These are phyloP conservation scores for Sideroxylon spinosum DNA, from an alignment of 179 eudicot species.

Conservation along the genomic window DNA sequence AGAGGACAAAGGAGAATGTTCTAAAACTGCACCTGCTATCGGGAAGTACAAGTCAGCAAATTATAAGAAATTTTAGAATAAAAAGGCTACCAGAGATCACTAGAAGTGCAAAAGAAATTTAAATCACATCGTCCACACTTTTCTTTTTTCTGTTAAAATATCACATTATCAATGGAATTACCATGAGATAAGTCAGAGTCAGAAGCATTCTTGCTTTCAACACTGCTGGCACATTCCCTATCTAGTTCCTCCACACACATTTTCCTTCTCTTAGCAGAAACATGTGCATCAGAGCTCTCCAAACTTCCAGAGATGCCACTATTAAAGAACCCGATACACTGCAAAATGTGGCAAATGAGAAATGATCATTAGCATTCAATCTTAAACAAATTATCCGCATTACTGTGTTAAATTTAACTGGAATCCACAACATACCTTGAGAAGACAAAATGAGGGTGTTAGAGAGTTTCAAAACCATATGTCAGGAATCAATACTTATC, in stretches of 20 bases:
- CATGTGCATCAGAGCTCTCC: slow-evolving; percentile 27
- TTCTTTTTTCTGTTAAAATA: no score
- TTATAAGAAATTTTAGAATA: slow-evolving; percentile 2
- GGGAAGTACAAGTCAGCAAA: slow-evolving; percentile 12
- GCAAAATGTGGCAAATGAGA: slow-evolving; percentile 17
- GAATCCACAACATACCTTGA: not conserved
- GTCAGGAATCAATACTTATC: not conserved
- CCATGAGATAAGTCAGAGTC: slow-evolving; percentile 10
- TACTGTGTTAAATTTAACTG: not conserved
- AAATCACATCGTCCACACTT: not conserved
- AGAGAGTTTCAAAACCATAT: not conserved
- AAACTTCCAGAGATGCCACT: slow-evolving; percentile 19
- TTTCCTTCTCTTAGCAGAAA: slow-evolving; percentile 52
- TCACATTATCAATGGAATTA: not conserved
- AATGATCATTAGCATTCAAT: not conserved
- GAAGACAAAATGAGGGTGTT: not conserved
- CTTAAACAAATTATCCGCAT: not conserved
- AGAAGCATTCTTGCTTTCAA: slow-evolving; percentile 21
- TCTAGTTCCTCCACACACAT: slow-evolving; percentile 25
- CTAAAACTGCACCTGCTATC: slow-evolving; percentile 29
- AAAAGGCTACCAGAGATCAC: not conserved
- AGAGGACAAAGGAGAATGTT: slow-evolving; percentile 31
- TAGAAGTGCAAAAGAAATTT: not conserved
- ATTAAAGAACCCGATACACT: slow-evolving; percentile 34
- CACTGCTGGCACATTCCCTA: slow-evolving; percentile 24